Conservation (phyloP, 2,329 filamentous ascomycete species). For the Botrytis fabae region DNA sequence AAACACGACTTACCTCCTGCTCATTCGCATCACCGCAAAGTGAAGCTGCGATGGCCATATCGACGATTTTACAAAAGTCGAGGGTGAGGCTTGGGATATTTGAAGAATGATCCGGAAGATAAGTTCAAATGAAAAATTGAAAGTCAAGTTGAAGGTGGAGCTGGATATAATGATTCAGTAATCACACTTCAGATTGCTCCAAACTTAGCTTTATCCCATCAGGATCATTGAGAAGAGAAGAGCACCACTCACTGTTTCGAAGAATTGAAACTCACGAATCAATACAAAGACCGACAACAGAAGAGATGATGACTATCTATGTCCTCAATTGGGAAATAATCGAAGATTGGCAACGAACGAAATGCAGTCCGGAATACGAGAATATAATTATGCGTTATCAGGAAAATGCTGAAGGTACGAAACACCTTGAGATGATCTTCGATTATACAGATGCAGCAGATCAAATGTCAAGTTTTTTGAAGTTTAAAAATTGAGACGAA, state of each 20-base stretch:
- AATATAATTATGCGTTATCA: not conserved
- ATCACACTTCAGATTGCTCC: not conserved
- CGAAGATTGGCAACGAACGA: not conserved
- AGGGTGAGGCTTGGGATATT: not conserved
- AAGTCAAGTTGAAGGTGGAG: not conserved
- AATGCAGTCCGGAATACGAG: not conserved
- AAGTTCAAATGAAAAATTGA: not conserved
- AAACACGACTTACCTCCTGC: not conserved
- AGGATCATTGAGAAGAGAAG: not conserved
- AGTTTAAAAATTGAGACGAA: not conserved
- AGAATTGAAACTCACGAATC: not conserved
- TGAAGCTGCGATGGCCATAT: constrained; percentile 20
- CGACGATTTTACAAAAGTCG: not conserved
- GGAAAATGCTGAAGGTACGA: not conserved
- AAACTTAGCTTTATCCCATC: not conserved
- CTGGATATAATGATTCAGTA: constrained; percentile 6
- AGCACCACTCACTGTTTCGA: not conserved
- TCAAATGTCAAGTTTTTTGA: not conserved
- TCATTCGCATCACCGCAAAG: constrained; percentile 24
- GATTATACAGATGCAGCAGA: not conserved
- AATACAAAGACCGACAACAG: not conserved
- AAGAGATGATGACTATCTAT: not conserved
- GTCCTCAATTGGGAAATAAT: not conserved
- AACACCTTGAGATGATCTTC: not conserved
- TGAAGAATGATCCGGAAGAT: not conserved